These are phyloP conservation scores for Hanseniaspora lachancei DNA, from an alignment of 805 yeast genomes.

Conservation along the genomic window DNA sequence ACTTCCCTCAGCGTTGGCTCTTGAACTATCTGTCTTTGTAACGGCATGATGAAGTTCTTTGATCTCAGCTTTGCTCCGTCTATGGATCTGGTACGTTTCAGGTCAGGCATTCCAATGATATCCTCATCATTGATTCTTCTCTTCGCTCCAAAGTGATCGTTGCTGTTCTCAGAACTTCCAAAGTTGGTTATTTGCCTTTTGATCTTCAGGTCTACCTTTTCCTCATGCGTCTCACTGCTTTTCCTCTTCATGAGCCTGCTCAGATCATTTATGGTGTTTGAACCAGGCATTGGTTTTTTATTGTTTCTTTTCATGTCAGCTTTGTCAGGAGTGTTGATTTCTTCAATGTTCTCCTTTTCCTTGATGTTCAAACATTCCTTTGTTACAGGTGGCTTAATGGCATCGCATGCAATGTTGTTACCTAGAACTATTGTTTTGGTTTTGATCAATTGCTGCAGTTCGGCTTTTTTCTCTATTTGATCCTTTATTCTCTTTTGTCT, in stretches of 20 bases:
- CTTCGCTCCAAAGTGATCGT: background rate
- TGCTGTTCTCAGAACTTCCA: background rate
- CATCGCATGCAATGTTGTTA: background rate
- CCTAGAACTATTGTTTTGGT: background rate
- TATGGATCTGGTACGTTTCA: slow-evolving; percentile 25
- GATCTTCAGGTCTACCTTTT: slow-evolving; percentile 19
- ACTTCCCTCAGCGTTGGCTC: background rate
- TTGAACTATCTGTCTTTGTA: background rate
- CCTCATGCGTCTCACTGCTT: slow-evolving; percentile 16
- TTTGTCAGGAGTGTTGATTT: background rate
- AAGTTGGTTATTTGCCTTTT: slow-evolving; percentile 1
- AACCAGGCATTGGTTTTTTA: background rate
- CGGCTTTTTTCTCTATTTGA: background rate
- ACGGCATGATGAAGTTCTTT: background rate
- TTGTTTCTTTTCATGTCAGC: background rate
- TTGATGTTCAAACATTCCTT: background rate
- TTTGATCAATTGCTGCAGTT: background rate
- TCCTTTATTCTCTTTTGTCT: background rate
- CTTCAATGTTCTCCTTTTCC: background rate
- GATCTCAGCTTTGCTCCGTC: slow-evolving; percentile 26
- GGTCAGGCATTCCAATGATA: slow-evolving; percentile 19
- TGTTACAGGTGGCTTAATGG: background rate
- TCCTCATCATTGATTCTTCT: slow-evolving; percentile 11
- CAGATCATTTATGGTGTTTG: background rate
- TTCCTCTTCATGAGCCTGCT: background rate